These are phyloP conservation scores for Epicoccum nigrum DNA, from an alignment of 2,329 filamentous ascomycete genomes.

Conservation along the genomic window DNA sequence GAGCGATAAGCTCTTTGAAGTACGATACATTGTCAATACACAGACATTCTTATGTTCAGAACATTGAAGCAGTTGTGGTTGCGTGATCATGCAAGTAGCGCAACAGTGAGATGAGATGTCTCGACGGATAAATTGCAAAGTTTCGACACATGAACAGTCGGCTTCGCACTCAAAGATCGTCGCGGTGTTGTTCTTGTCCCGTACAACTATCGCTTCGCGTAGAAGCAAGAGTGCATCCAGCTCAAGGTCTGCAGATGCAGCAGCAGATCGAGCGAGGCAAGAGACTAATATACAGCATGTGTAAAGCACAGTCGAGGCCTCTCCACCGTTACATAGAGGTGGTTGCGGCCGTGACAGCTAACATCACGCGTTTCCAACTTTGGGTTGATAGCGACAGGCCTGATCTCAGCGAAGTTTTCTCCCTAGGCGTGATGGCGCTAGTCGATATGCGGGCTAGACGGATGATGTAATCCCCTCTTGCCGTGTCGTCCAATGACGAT, in stretches of 20 bases:
- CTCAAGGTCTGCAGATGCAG: slow-evolving; percentile 45
- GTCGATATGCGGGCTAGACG: neutral
- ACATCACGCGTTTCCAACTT: slow-evolving; percentile 3
- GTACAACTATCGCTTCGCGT: slow-evolving; percentile 28
- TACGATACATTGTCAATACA: slow-evolving; percentile 9
- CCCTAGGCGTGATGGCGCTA: neutral
- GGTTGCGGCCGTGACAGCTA: neutral
- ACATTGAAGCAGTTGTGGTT: neutral
- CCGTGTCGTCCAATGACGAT: slow-evolving; percentile 3
- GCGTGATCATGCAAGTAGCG: neutral
- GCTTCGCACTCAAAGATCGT: slow-evolving; percentile 51
- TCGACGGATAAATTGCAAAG: slow-evolving; percentile 50
- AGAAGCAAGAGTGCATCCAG: slow-evolving; percentile 41
- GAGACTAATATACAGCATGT: slow-evolving; percentile 32
- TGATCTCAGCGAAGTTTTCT: slow-evolving; percentile 8
- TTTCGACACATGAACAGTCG: slow-evolving; percentile 39
- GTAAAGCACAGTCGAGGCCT: neutral
- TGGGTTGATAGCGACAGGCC: slow-evolving; percentile 4
- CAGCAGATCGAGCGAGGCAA: slow-evolving; percentile 48
- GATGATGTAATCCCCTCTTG: neutral
- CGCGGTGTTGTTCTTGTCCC: slow-evolving; percentile 47
- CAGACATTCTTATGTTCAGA: slow-evolving; percentile 15
- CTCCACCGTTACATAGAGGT: slow-evolving; percentile 1
- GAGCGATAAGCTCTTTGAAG: slow-evolving; percentile 9
- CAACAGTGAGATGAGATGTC: slow-evolving; percentile 28